Percentiles rank a stretch among this genome's conserved stretches.
phyloP scores from a whole-genome alignment of 2,329 filamentous ascomycete genomes.

The Cordyceps pruinosa region DNA sequence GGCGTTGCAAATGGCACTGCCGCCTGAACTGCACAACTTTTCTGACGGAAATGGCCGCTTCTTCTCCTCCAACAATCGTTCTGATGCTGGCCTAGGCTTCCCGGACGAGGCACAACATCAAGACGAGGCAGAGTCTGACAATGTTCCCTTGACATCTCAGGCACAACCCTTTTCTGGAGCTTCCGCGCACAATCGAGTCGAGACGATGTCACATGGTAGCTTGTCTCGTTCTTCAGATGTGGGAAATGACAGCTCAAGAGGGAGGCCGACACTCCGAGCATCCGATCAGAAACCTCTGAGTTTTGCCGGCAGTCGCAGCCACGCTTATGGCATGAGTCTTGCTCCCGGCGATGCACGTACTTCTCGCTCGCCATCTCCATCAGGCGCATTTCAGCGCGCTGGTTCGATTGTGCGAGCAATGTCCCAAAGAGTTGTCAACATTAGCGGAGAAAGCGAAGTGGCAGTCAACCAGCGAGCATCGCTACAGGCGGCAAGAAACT shows the following conservation, averaged over 20 bases:
- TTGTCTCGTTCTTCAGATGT: constrained; percentile 51
- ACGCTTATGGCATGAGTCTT: constrained; percentile 51
- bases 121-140: constrained; percentile 49
- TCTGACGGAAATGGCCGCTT: constrained; percentile 19
- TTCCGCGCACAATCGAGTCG: constrained; percentile 33
- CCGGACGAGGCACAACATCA: constrained; percentile 26
- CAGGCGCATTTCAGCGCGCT: constrained; percentile 59
- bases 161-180: constrained; percentile 49
- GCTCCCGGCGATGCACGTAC: constrained; percentile 44
- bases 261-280: constrained; percentile 47
- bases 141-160: constrained; percentile 48
- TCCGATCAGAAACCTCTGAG: constrained; percentile 53
- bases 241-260: constrained; percentile 47
- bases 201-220: constrained; percentile 43
- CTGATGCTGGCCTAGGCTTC: constrained; percentile 26
- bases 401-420: constrained; percentile 75
- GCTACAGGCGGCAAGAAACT: constrained; percentile 43
- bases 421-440: constrained; percentile 95
- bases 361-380: constrained; percentile 57
- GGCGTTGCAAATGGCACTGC: constrained; percentile 48
- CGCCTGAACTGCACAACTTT: constrained; percentile 40
- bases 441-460: constrained; percentile 82
- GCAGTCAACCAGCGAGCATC: constrained; percentile 65
- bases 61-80: constrained; percentile 25
- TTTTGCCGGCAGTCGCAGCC: constrained; percentile 40